Percentiles rank a stretch among this genome's conserved stretches.
Evolutionary conservation across 805 yeast genomes (phyloP).

Genomic region (Cyberlindnera veronae): DNA sequence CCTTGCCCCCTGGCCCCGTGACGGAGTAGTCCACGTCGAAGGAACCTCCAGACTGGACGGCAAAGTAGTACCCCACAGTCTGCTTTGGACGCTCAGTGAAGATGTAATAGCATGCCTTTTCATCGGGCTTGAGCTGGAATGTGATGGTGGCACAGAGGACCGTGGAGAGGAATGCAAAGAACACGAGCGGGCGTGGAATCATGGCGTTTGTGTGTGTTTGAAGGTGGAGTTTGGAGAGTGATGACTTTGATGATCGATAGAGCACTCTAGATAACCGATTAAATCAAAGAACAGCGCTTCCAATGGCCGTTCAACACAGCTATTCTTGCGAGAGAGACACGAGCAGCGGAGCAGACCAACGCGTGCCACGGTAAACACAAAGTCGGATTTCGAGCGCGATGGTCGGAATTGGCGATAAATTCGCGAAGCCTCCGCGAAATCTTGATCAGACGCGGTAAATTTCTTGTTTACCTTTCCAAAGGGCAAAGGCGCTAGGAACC

Average conservation of each 20-base stretch:
- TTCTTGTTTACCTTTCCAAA: slow-evolving; percentile 1
- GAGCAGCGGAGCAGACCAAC: neutral
- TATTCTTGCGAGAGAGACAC: too few species aligned
- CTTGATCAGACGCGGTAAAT: neutral
- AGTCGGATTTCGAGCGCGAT: neutral
- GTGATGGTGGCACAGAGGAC: slow-evolving; percentile 57
- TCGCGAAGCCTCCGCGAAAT: too few species aligned
- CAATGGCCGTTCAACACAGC: too few species aligned
- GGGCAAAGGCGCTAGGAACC: neutral
- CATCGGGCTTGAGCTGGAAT: slow-evolving; percentile 72
- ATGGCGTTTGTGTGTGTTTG: neutral
- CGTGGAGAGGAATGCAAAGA: slow-evolving; percentile 1
- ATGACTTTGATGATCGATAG: too few species aligned
- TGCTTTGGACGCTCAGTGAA: slow-evolving; percentile 58
- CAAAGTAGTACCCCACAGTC: slow-evolving; percentile 68
- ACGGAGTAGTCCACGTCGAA: slow-evolving; percentile 64
- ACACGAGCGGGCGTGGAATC: neutral
- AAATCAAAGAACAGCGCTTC: too few species aligned
- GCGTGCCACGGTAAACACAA: slow-evolving; percentile 1
- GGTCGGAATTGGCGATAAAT: neutral
- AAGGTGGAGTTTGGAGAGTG: too few species aligned
- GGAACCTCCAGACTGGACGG: slow-evolving; percentile 63
- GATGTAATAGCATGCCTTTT: slow-evolving; percentile 66
- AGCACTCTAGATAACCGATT: too few species aligned
- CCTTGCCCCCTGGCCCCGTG: slow-evolving; percentile 50